Conservation (phyloP, 352 stramenopile species). For the Pythium oligandrum region DNA sequence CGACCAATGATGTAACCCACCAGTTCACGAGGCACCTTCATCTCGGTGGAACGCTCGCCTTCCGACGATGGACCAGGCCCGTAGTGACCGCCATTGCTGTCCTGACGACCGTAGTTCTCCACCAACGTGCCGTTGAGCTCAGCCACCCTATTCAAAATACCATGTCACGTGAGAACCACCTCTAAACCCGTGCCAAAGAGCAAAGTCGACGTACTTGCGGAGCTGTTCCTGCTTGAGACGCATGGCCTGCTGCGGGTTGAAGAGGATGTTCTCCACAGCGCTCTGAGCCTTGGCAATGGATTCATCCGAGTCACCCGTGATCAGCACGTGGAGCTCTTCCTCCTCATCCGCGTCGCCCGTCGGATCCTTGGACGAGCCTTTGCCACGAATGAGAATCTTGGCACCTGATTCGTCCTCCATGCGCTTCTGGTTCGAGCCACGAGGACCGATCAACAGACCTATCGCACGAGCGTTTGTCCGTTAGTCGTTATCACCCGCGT, state of each 20-base stretch:
- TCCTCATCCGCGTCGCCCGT: constrained; percentile 81
- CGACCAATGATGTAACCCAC: constrained; percentile 92
- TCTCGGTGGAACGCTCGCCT: constrained; percentile 40
- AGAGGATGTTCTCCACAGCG: constrained; percentile 89
- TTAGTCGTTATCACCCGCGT: background rate
- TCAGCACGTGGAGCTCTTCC: constrained; percentile 88
- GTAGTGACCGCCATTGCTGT: constrained; percentile 29
- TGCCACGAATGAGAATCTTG: constrained; percentile 89
- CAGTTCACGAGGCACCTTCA: constrained; percentile 93
- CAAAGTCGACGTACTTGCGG: constrained; percentile 41
- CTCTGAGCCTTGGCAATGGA: constrained; percentile 80
- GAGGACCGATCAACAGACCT: constrained; percentile 85
- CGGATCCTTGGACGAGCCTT: constrained; percentile 81
- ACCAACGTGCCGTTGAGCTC: constrained; percentile 82
- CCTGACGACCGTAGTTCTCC: constrained; percentile 51
- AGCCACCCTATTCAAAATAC: constrained; percentile 38
- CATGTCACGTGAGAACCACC: constrained; percentile 1
- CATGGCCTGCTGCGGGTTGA: constrained; percentile 89
- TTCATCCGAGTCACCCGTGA: constrained; percentile 88
- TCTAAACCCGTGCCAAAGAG: constrained; percentile 1
- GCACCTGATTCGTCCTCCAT: constrained; percentile 90
- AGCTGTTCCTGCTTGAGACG: constrained; percentile 91
- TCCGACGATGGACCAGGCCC: constrained; percentile 17
- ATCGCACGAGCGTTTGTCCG: background rate
- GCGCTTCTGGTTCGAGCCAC: constrained; percentile 89